Conservation (phyloP, 306 rosid genomes). For the Acacia acuminata region DNA sequence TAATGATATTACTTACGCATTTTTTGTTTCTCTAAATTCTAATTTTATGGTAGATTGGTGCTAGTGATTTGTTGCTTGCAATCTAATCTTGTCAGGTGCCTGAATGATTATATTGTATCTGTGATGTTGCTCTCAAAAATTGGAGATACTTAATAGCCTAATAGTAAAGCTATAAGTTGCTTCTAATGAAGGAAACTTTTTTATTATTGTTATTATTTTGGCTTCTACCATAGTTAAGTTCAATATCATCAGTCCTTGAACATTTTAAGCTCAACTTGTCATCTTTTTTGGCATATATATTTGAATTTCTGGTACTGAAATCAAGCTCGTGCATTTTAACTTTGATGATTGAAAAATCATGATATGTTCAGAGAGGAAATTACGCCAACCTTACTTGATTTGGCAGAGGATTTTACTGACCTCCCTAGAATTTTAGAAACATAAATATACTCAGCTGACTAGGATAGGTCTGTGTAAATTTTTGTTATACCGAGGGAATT, state of each 20-base stretch:
- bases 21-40: slow-evolving; percentile 15
- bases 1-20: neutral
- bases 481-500: neutral
- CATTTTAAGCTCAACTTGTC: neutral
- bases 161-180: slow-evolving; percentile 12
- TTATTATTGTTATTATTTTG: neutral
- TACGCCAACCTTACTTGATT: neutral
- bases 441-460: neutral
- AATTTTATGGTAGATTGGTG: slow-evolving; percentile 20
- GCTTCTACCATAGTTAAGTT: neutral
- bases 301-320: neutral
- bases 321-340: neutral
- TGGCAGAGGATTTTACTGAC: neutral
- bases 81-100: slow-evolving; percentile 17
- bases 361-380: neutral
- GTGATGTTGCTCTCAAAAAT: neutral
- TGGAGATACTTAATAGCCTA: neutral
- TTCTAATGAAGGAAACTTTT: slow-evolving; percentile 33
- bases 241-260: neutral
- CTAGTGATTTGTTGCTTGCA: neutral
- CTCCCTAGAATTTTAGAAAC: neutral
- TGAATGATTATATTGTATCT: neutral
- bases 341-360: neutral
- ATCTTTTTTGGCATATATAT: neutral
- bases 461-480: neutral